Evolutionary conservation across 257 asterid species (phyloP), one percentile per base, ranked within the genome.

Genomic region (Primulina tabacum): DNA sequence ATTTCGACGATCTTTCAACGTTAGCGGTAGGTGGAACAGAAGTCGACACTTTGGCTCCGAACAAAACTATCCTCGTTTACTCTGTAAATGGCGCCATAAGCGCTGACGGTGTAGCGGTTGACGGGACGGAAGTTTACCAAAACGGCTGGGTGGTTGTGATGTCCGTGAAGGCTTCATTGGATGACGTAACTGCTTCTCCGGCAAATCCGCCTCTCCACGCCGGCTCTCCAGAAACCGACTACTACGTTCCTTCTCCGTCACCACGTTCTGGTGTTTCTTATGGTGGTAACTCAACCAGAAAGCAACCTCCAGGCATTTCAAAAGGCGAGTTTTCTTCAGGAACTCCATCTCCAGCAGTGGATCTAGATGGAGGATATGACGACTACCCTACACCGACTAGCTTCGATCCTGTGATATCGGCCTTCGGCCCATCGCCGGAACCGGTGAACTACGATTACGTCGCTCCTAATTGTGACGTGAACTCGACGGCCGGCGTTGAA

Each of bases 81-180:
- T 76, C 85, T 24, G 68, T 70, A 0, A 79, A 71, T 61, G 81
- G 83, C 70, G 76, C 57, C 60, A 80, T 86, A 20, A 72, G 30
- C 6, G 86, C 86, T 12, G 76, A 82, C 74, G 95, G 89, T 58
- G 75, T 86, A 29, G 21, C 65, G 16, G 78, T 82, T 71, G 78
- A 71, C 33, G 76, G 64, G 70, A 67, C 68, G 64, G 94, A 88
- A 83, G 83, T 86, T 69, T 90, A 88, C 68, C 88, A 68, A 9
- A 85, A 85, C 76, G 76, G 81, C 69, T 88, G 97, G 96, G 75
- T 90, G 10, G 88, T 81, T 26, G 87, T 88, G 64, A 30, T 88
- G 20, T 79, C 89, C 21, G 30, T 90, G 52, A 32, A 64, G 68
- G 52, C 60, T 68, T 70, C 95, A 20, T 77, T 88, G n/a, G 92